Evolutionary conservation across 176 grass and related monocot species (phyloP).

Genomic region (Avena eriantha): DNA sequence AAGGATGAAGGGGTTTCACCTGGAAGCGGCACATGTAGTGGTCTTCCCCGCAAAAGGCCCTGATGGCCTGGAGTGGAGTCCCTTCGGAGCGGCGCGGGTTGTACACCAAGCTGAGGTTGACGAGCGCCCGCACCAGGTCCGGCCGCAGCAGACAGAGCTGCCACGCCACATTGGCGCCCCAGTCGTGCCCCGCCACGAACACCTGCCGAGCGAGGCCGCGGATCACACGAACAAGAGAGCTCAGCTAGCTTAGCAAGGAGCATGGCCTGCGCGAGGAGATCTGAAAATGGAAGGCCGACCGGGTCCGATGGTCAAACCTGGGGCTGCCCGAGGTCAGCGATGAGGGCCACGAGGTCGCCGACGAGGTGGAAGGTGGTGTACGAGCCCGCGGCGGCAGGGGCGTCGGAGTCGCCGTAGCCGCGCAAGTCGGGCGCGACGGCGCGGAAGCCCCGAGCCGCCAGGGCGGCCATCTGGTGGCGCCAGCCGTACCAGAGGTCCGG

Average conservation of each 20-base stretch:
- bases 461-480: constrained; percentile 75
- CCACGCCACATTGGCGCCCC: constrained; percentile 82
- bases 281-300: background rate
- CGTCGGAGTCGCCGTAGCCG: constrained; percentile 73
- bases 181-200: constrained; percentile 84
- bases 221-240: background rate
- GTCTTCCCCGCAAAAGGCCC: constrained; percentile 58
- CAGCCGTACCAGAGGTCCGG: constrained; percentile 83
- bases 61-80: constrained; percentile 61
- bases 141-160: constrained; percentile 73
- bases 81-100: constrained; percentile 35
- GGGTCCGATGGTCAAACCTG: constrained; percentile 36
- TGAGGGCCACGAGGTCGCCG: constrained; percentile 81
- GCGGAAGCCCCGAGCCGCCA: constrained; percentile 59
- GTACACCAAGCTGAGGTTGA: constrained; percentile 70
- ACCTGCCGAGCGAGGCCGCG: constrained; percentile 39
- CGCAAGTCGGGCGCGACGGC: constrained; percentile 75
- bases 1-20: constrained; percentile 37
- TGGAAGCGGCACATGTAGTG: constrained; percentile 82
- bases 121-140: constrained; percentile 75
- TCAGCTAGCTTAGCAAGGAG: background rate
- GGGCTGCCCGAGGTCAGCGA: constrained; percentile 64
- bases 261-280: background rate
- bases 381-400: constrained; percentile 26
- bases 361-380: constrained; percentile 77